Conservation (phyloP, 2,329 filamentous ascomycete species). For the Ilyonectria robusta region DNA sequence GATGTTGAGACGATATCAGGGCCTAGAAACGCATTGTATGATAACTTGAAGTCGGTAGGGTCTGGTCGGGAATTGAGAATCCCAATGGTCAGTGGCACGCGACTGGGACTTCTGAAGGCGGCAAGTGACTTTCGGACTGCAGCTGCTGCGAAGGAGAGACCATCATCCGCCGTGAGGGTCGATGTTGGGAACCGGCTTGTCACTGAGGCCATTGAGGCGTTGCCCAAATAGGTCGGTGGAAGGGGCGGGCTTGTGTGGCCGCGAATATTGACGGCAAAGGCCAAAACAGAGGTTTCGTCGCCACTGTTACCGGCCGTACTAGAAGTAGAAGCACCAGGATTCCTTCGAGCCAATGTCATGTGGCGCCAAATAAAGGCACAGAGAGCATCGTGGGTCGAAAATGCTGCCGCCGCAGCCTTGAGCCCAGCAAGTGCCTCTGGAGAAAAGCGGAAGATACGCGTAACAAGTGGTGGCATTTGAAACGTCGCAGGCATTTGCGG, state of each 20-base stretch:
- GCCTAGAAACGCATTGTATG: conserved; percentile 14
- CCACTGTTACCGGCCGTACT: too few relatives aligned
- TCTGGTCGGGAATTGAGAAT: conserved; percentile 12
- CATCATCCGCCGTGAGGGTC: not conserved
- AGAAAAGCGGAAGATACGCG: conserved; percentile 1
- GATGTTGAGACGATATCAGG: conserved; percentile 10
- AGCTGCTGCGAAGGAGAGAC: not conserved
- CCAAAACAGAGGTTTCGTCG: not conserved
- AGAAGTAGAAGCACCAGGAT: not conserved
- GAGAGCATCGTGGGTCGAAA: conserved; percentile 5
- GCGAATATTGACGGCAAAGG: conserved; percentile 10
- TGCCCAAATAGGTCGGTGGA: conserved; percentile 1
- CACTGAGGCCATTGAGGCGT: conserved; percentile 4
- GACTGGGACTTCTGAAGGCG: not conserved
- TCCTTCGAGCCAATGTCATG: conserved; percentile 5
- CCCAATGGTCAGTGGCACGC: conserved; percentile 5
- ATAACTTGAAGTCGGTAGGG: conserved; percentile 10
- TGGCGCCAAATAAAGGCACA: conserved; percentile 6
- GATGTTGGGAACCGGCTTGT: not conserved
- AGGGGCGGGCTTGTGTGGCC: conserved; percentile 1
- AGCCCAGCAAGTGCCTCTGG: not conserved
- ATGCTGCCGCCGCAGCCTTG: not conserved
- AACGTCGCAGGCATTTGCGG: not conserved
- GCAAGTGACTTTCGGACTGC: conserved; percentile 7
- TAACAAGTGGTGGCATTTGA: not conserved